These are phyloP conservation scores for Knufia fluminis DNA, from an alignment of 2,329 filamentous ascomycete genomes.

Conservation along the genomic window DNA sequence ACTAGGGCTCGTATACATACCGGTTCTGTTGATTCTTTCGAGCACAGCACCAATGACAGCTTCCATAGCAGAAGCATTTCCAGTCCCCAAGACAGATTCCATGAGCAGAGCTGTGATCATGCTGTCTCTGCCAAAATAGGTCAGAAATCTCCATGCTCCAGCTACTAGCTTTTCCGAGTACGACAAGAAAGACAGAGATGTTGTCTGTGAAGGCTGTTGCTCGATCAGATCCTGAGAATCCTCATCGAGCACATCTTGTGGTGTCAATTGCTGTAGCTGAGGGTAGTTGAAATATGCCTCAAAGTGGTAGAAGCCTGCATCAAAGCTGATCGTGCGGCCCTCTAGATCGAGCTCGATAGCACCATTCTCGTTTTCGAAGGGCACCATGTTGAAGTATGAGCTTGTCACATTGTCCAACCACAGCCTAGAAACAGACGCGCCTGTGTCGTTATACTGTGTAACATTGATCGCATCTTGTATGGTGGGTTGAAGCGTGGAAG, in stretches of 20 bases:
- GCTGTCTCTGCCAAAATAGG: constrained; percentile 58
- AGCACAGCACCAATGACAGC: constrained; percentile 52
- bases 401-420: constrained; percentile 57
- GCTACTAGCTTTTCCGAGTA: constrained; percentile 55
- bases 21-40: constrained; percentile 49
- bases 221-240: constrained; percentile 39
- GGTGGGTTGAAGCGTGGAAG: constrained; percentile 40
- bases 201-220: constrained; percentile 39
- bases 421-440: constrained; percentile 41
- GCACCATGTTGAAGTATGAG: constrained; percentile 43
- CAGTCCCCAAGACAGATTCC: constrained; percentile 48
- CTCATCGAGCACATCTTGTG: constrained; percentile 42
- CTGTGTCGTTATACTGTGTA: constrained; percentile 32
- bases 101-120: constrained; percentile 53
- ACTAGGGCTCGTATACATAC: neutral
- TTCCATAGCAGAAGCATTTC: constrained; percentile 48
- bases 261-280: constrained; percentile 47
- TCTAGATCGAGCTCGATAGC: constrained; percentile 31
- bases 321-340: constrained; percentile 40
- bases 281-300: constrained; percentile 54
- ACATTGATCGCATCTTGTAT: constrained; percentile 48
- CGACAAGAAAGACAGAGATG: constrained; percentile 53
- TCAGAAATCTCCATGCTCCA: constrained; percentile 57
- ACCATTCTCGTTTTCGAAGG: constrained; percentile 20
- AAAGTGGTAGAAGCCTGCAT: constrained; percentile 48